Evolutionary conservation across 2,329 filamentous ascomycete species (phyloP).

Genomic region (Pseudomassariella vexata): DNA sequence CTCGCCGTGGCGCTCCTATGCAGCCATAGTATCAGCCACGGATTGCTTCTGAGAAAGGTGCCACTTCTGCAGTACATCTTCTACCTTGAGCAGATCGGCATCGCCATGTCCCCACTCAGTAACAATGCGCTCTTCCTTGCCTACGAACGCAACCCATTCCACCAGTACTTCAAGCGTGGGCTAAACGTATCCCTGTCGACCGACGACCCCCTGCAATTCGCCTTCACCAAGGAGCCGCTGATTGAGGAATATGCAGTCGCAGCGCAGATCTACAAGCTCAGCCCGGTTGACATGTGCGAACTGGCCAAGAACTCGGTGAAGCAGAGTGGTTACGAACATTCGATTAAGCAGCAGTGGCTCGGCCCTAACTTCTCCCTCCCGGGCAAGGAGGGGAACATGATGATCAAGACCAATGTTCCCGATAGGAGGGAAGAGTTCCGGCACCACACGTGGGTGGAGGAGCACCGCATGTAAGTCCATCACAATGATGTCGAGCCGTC

Average conservation of each 20-base stretch:
- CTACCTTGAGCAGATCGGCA: conserved; percentile 95
- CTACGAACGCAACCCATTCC: conserved; percentile 94
- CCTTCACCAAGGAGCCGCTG: conserved; percentile 94
- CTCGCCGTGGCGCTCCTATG: conserved; percentile 85
- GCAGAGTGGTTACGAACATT: conserved; percentile 88
- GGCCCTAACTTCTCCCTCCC: conserved; percentile 71
- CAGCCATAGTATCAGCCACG: conserved; percentile 96
- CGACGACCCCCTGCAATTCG: conserved; percentile 94
- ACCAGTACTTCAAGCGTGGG: conserved; percentile 91
- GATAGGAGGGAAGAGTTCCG: conserved; percentile 87
- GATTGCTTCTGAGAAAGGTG: conserved; percentile 85
- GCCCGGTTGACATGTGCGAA: conserved; percentile 97
- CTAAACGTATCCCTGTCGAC: conserved; percentile 95
- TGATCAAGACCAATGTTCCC: conserved; percentile 94
- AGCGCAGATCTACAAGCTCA: conserved; percentile 97
- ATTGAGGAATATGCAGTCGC: conserved; percentile 98
- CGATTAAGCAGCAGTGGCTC: conserved; percentile 87
- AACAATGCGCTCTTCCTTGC: conserved; percentile 96
- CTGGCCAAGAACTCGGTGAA: conserved; percentile 92
- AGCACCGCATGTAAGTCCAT: conserved; percentile 70
- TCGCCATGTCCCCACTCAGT: conserved; percentile 98
- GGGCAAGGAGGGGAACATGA: conserved; percentile 79
- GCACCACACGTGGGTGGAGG: conserved; percentile 77
- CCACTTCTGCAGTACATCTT: conserved; percentile 94
- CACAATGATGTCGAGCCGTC: neutral